Percentiles rank a stretch among this genome's conserved stretches.
phyloP scores from a whole-genome alignment of 2,329 filamentous ascomycete species.

The Colletotrichum lini region DNA sequence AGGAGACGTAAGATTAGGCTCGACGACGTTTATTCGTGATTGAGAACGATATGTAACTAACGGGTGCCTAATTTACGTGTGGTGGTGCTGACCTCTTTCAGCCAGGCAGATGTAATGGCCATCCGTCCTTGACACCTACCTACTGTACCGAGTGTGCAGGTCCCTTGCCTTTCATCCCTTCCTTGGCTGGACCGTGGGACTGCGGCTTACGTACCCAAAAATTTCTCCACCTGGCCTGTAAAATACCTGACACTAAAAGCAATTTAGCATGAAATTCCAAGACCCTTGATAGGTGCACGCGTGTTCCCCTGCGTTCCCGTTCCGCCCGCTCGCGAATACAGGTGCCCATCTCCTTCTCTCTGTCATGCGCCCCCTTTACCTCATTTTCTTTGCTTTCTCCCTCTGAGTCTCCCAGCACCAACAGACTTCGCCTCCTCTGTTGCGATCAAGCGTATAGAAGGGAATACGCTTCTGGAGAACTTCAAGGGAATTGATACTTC shows the following conservation, averaged over 20 bases:
- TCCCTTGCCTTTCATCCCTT: conserved; percentile 22
- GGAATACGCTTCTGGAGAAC: conserved; percentile 15
- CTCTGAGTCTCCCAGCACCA: background rate
- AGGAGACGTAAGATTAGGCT: background rate
- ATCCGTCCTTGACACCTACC: background rate
- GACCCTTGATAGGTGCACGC: conserved; percentile 40
- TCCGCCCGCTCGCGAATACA: conserved; percentile 22
- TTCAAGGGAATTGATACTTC: background rate
- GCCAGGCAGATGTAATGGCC: background rate
- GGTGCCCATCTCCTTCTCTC: background rate
- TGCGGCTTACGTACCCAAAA: conserved; percentile 6
- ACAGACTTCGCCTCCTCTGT: conserved; percentile 9
- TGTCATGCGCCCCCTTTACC: conserved; percentile 24
- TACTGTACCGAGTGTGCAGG: background rate
- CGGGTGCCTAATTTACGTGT: background rate
- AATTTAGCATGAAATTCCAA: conserved; percentile 30
- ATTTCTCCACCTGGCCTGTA: conserved; percentile 22
- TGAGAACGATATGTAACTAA: background rate
- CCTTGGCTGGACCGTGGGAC: background rate
- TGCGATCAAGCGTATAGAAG: conserved; percentile 10
- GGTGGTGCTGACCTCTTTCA: no score
- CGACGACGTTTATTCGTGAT: background rate
- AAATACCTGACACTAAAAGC: conserved; percentile 8
- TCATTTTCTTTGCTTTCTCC: background rate
- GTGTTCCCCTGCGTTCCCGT: conserved; percentile 40